A percentile compares a stretch with the other conserved stretches of the same genome.
Conservation (phyloP, 495 filamentous ascomycete species). For the Trichocladium antarcticum region DNA sequence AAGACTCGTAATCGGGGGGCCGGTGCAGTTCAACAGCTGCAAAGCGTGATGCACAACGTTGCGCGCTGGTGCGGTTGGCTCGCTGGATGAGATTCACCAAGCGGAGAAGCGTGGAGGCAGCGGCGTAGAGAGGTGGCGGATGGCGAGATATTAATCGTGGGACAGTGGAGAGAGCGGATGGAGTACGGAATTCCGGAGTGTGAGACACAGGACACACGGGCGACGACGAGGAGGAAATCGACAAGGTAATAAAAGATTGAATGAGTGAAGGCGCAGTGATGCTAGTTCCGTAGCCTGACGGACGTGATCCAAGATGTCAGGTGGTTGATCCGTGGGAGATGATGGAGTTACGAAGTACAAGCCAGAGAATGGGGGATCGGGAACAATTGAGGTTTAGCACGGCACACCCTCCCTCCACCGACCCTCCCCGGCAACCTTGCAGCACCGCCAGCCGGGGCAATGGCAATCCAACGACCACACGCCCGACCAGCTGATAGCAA, state of each 20-base stretch:
- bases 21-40: neutral
- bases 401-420: neutral
- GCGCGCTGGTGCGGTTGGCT: neutral
- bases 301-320: neutral
- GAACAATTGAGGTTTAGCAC: neutral
- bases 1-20: neutral
- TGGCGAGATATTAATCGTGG: constrained; percentile 18
- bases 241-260: neutral
- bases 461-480: neutral
- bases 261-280: neutral
- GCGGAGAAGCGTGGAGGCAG: neutral
- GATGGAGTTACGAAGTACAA: neutral
- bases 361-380: neutral
- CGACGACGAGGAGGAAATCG: neutral
- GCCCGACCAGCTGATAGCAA: neutral
- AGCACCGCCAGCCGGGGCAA: neutral
- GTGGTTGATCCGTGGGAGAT: neutral
- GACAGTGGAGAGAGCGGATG: neutral
- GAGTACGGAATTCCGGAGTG: neutral
- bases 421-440: neutral
- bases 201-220: neutral
- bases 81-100: neutral
- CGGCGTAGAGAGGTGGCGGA: constrained; percentile 1
- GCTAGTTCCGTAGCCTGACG: neutral
- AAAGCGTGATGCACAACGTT: neutral